Base-by-base conservation (phyloP, 345 rosid genomes). In the Gossypium bickii region DNA sequence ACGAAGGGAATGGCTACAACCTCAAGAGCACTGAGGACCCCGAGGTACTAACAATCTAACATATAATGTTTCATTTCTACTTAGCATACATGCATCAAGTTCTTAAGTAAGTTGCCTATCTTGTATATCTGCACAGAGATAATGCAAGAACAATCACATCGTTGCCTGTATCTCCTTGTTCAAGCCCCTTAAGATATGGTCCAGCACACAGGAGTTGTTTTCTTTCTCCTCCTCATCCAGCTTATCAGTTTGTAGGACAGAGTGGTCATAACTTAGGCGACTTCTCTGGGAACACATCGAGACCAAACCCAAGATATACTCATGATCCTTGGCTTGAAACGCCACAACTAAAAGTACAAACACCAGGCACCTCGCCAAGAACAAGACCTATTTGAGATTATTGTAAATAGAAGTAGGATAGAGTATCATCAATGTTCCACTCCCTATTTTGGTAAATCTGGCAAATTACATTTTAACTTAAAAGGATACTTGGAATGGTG, bases 81-180 rank as follows among this genome's bases (percentile, higher is more conserved):
- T 34, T 3, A 12, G 48, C 49, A 43, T 24, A 53, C 25, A 24
- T 44, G 27, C 18, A 66, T 38, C n/a, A 49, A 48, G 64, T 74
- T 63, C 53, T 57, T 11, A 49, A 51, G 12, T 67, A 38, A 79
- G 65, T 70, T 77, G 62, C 60, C 24, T 44, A 12, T 8, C 8
- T 52, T 8, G 47, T 74, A 69, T 25, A 67, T 62, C 41, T 61
- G 47, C 74, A 80, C 83, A 95, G 99, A 83, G 97, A 90, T 74
- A 89, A 85, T 67, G 82, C 71, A 57, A 89, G 94, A 83, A 83
- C 78, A 75, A 93, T 89, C 48, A 81, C 94, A 1, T 95, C 99
- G 2, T 81, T 90, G 79, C 99, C 98, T 0, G 98, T 89, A 43
- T 95, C 99, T 71, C 99, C 97, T 41, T 85, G 86, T 82, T 87